Evolutionary conservation across 2,329 filamentous ascomycete species (phyloP).

Genomic region (Fonsecaea pugnacius): DNA sequence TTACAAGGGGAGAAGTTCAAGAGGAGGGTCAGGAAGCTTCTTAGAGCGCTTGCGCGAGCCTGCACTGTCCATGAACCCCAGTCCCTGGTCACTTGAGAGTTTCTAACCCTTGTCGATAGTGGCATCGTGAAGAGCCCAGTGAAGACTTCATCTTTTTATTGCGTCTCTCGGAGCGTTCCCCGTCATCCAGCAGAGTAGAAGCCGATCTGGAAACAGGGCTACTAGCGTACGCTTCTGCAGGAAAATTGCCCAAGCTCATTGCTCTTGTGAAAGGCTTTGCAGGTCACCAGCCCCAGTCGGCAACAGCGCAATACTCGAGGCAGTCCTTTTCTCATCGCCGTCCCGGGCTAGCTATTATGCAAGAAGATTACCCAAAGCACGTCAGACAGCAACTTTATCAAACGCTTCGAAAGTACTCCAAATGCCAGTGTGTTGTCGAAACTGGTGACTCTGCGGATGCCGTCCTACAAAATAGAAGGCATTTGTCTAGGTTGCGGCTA

Average conservation of each 20-base stretch:
- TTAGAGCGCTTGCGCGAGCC: constrained; percentile 6
- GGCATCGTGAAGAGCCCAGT: neutral
- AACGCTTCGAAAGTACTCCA: neutral
- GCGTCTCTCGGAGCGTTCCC: neutral
- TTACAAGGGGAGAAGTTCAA: neutral
- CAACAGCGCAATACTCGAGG: neutral
- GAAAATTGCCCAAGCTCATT: constrained; percentile 1
- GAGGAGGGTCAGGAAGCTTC: constrained; percentile 11
- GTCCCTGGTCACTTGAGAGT: neutral
- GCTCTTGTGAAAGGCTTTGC: constrained; percentile 5
- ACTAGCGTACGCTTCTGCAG: constrained; percentile 4
- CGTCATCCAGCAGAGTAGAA: neutral
- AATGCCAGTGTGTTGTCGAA: neutral
- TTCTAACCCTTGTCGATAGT: neutral
- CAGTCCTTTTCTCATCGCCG: neutral
- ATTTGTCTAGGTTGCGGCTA: constrained; percentile 9
- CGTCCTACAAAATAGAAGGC: neutral
- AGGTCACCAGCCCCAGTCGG: neutral
- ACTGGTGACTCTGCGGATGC: neutral
- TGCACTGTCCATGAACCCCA: constrained; percentile 2
- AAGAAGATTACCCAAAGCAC: neutral
- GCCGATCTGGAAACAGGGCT: neutral
- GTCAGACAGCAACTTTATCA: constrained; percentile 1
- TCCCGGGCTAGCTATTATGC: neutral
- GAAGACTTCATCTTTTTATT: neutral